A percentile compares a stretch with the other conserved stretches of the same genome.
phyloP scores from a whole-genome alignment of 192 early-diverging fungal species.

The Backusella australiensis region DNA sequence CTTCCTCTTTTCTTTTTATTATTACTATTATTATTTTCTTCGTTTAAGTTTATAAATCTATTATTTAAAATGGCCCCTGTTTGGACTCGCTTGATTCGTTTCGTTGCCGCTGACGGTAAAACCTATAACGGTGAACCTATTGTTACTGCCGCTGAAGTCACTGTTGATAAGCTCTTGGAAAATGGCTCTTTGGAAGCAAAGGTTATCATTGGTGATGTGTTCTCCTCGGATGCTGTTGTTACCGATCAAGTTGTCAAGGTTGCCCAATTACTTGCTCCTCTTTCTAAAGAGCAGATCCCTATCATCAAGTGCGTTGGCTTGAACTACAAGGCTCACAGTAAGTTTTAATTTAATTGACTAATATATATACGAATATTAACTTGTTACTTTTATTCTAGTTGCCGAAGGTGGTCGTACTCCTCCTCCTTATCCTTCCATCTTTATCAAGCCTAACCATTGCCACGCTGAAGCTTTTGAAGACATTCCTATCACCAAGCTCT shows the following conservation, averaged over 20 bases:
- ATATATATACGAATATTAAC: not conserved
- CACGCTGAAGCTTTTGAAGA: slow-evolving; percentile 42
- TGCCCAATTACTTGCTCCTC: slow-evolving; percentile 11
- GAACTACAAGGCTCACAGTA: slow-evolving; percentile 55
- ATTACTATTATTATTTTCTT: not conserved
- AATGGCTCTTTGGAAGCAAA: slow-evolving; percentile 27
- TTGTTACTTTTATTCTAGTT: not conserved
- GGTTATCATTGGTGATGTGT: slow-evolving; percentile 48
- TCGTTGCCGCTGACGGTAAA: slow-evolving; percentile 46
- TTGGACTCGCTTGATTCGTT: slow-evolving; percentile 30
- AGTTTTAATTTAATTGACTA: not conserved
- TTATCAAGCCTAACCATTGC: slow-evolving; percentile 49
- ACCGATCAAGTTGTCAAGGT: slow-evolving; percentile 45
- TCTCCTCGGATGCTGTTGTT: slow-evolving; percentile 29
- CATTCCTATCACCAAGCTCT: slow-evolving; percentile 47
- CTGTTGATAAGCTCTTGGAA: not conserved
- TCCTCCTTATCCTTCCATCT: slow-evolving; percentile 53
- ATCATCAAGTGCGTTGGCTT: slow-evolving; percentile 56
- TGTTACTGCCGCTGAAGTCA: slow-evolving; percentile 14
- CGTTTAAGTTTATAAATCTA: not conserved
- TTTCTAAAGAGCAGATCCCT: slow-evolving; percentile 3
- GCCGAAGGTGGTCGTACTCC: slow-evolving; percentile 46
- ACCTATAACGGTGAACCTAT: slow-evolving; percentile 50
- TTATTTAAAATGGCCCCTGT: slow-evolving; percentile 10
- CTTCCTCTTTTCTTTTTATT: not conserved